Evolutionary conservation across 192 early-diverging fungal species (phyloP), one percentile per base, ranked within the genome.

Genomic region (Fimicolochytrium jonesii): DNA sequence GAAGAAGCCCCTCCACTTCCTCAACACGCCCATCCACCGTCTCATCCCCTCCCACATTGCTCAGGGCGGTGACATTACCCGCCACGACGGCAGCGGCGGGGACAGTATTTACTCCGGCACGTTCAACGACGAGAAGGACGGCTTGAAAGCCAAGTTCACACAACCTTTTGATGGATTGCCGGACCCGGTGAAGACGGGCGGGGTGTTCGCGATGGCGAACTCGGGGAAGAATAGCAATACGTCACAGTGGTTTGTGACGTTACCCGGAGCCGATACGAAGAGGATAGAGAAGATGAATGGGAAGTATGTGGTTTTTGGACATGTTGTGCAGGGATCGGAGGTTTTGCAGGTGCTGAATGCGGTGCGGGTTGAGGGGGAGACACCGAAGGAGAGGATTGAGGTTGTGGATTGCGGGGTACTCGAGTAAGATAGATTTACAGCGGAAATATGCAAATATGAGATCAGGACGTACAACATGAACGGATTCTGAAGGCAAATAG

Each of bases 161-260:
- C 29, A 68, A 35, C n/a, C n/a, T n/a, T n/a, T n/a, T n/a, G n/a
- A n/a, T n/a, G n/a, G n/a, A n/a, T n/a, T n/a, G n/a, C n/a, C n/a
- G n/a, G n/a, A n/a, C n/a, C n/a, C n/a, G n/a, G n/a, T n/a, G n/a
- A 55, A 55, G 32, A 55, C 53, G 4, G 53, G 53, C 3, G 72
- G 72, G 17, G 31, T 43, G 20, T 78, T 93, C 64, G 88, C 86
- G 52, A 93, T 93, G 92, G 90, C 92, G 64, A 92, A 93, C 62
- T 79, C 84, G 61, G 90, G 92, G 26, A 83, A 87, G 54, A 56
- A 77, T 49, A 54, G 54, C 20, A 87, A 90, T 42, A 87, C 83
- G 31, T 90, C 86, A 26, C 92, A 97, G 68, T 93, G 94, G 58
- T 94, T 93, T 68, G 77, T 97, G 48, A 92, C 75, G 82, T 15